These are phyloP conservation scores for Gremmenia infestans DNA, from an alignment of 2,329 filamentous ascomycete genomes.

Conservation along the genomic window DNA sequence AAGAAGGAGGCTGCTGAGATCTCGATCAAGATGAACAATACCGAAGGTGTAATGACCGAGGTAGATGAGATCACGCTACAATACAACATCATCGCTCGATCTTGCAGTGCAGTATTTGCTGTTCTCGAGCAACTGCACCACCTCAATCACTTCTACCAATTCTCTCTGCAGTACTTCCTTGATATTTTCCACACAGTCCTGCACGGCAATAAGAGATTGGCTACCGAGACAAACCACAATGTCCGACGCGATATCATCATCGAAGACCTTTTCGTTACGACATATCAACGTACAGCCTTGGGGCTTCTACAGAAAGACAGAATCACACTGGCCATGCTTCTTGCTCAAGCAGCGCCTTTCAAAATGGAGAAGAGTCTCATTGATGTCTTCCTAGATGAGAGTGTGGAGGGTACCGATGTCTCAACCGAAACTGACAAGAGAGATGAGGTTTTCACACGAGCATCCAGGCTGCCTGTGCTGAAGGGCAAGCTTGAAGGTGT, in stretches of 20 bases:
- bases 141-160: conserved; percentile 99
- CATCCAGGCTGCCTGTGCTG: conserved; percentile 66
- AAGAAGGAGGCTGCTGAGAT: conserved; percentile 98
- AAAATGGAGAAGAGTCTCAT: conserved; percentile 89
- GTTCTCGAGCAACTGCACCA: conserved; percentile 96
- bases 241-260: conserved; percentile 84
- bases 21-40: conserved; percentile 91
- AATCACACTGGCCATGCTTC: conserved; percentile 88
- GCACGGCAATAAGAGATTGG: conserved; percentile 69
- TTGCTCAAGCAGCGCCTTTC: conserved; percentile 93
- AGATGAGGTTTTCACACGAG: conserved; percentile 63
- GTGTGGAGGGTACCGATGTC: conserved; percentile 70
- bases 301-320: conserved; percentile 90
- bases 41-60: conserved; percentile 96
- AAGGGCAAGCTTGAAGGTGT: conserved; percentile 66
- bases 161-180: conserved; percentile 96
- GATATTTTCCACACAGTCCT: conserved; percentile 96
- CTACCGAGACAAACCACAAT: conserved; percentile 67
- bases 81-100: conserved; percentile 87
- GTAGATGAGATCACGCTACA: conserved; percentile 93
- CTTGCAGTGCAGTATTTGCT: conserved; percentile 96
- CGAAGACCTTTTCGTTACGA: conserved; percentile 82
- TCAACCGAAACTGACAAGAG: conserved; percentile 61
- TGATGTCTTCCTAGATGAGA: conserved; percentile 77
- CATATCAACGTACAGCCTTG: conserved; percentile 89